Evolutionary conservation across 495 filamentous ascomycete species (phyloP).

Genomic region (Penicillium silybi): DNA sequence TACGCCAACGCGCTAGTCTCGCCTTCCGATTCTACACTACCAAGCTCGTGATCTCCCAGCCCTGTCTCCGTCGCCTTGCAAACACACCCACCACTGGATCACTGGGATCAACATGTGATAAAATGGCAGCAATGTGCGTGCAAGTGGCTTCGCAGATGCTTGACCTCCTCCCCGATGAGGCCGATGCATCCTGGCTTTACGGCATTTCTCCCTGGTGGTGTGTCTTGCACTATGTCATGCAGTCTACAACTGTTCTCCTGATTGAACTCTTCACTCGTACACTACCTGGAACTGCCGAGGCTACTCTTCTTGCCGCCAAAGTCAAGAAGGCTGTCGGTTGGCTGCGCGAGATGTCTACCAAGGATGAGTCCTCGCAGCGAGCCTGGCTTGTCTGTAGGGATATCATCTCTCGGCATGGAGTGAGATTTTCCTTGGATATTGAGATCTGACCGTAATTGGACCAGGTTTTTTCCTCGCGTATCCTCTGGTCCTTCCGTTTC

Average conservation of each 20-base stretch:
- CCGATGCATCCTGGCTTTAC: conserved; percentile 38
- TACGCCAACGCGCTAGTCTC: conserved; percentile 28
- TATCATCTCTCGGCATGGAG: conserved; percentile 16
- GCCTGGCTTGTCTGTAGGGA: conserved; percentile 35
- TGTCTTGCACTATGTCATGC: conserved; percentile 59
- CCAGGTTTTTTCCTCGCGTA: background rate
- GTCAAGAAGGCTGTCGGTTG: conserved; percentile 47
- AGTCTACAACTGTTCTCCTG: conserved; percentile 53
- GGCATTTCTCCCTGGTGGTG: conserved; percentile 57
- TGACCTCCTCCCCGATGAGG: conserved; percentile 39
- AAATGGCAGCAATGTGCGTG: conserved; percentile 48
- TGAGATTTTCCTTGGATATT: conserved; percentile 3
- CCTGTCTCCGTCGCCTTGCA: conserved; percentile 53
- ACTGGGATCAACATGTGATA: conserved; percentile 37
- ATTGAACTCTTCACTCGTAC: conserved; percentile 48
- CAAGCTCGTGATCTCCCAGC: conserved; percentile 53
- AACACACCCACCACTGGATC: background rate
- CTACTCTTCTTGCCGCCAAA: conserved; percentile 35
- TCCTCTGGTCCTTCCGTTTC: background rate
- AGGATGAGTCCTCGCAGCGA: conserved; percentile 42
- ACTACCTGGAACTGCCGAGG: conserved; percentile 31
- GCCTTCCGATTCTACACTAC: conserved; percentile 54
- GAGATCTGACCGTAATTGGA: conserved; percentile 3
- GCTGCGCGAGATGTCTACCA: conserved; percentile 45
- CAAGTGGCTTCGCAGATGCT: conserved; percentile 46